A percentile compares a stretch with the other conserved stretches of the same genome.
These are phyloP conservation scores for Holtermanniella nyarrowii DNA, from an alignment of 768 basidiomycete species.

Conservation along the genomic window DNA sequence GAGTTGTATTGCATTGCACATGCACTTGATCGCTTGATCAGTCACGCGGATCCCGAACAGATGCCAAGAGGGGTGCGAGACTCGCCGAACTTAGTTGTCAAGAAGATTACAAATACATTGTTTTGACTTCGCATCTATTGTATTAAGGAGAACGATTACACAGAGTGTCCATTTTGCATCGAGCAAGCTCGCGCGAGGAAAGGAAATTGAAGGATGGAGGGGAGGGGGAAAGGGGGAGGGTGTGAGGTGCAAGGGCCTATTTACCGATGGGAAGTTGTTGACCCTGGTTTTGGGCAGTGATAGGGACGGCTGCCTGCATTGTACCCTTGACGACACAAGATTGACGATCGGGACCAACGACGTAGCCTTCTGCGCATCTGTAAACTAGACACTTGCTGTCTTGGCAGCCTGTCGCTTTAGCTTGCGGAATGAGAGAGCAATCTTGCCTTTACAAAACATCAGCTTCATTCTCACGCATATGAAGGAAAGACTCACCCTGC, in stretches of 20 bases:
- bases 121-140: too few relatives aligned
- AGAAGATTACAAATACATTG: too few relatives aligned
- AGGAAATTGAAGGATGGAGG: too few relatives aligned
- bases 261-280: neutral
- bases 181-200: too few relatives aligned
- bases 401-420: slow-evolving; percentile 35
- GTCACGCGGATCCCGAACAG: too few relatives aligned
- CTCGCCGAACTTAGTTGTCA: too few relatives aligned
- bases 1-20: neutral
- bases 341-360: slow-evolving; percentile 28
- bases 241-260: too few relatives aligned
- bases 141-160: too few relatives aligned
- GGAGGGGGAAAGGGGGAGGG: too few relatives aligned
- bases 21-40: too few relatives aligned
- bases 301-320: slow-evolving; percentile 17
- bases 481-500: slow-evolving; percentile 27
- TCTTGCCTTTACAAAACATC: slow-evolving; percentile 28
- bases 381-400: slow-evolving; percentile 29
- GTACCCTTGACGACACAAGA: slow-evolving; percentile 30
- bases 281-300: slow-evolving; percentile 10
- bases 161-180: too few relatives aligned
- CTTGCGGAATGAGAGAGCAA: slow-evolving; percentile 32
- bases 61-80: too few relatives aligned
- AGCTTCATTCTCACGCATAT: neutral
- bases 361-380: slow-evolving; percentile 35